Evolutionary conservation across 2,329 filamentous ascomycete species (phyloP), one percentile per base, ranked within the genome.

Genomic region (Ophiobolus disseminans): DNA sequence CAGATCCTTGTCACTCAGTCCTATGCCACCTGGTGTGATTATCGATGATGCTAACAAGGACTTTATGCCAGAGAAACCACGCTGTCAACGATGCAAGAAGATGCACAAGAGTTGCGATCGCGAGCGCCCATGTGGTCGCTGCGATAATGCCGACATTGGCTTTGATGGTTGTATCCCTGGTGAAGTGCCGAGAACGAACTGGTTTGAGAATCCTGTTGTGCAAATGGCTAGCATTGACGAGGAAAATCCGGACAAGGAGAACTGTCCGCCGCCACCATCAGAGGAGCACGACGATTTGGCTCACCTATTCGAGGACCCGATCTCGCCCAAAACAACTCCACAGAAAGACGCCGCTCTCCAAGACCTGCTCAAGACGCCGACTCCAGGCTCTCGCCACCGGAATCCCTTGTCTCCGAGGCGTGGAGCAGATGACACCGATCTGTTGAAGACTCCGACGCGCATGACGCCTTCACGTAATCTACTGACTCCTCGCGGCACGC

Each of bases 291-390:
- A 86, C 52, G 80, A 82, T 26, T 70, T 89, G 5, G 81, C 84
- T 31, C 78, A 82, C 40, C 79, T 94, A 4, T 92, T 94, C 61
- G 85, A 86, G 47, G 80, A 87, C 3, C 59, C 78, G 73, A 86
- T 78, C 3, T 83, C 79, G 51, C 79, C 79, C 50, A 82, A 81
- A 81, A 79, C 66, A 74, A 77, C 47, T 71, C 76, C 83, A 1
- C 81, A 80, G n/a, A 85, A 83, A 82, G 57, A 85, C 80, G 25
- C 82, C 82, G 65, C 86, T 56, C 54, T 77, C 59, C 56, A 73
- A 47, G 63, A 79, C 26, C 58, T 77, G n/a, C 65, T 78, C 28
- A 78, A 77, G 50, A 79, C 77, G 0, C 77, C 77, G 11, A 78
- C 73, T 7, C 68, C 70, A 34, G 65, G 61, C 37, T 72, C 71